Percentiles rank a stretch among this genome's conserved stretches.
Conservation (phyloP, 768 basidiomycete species). For the Rhodotorula kratochvilovae region DNA sequence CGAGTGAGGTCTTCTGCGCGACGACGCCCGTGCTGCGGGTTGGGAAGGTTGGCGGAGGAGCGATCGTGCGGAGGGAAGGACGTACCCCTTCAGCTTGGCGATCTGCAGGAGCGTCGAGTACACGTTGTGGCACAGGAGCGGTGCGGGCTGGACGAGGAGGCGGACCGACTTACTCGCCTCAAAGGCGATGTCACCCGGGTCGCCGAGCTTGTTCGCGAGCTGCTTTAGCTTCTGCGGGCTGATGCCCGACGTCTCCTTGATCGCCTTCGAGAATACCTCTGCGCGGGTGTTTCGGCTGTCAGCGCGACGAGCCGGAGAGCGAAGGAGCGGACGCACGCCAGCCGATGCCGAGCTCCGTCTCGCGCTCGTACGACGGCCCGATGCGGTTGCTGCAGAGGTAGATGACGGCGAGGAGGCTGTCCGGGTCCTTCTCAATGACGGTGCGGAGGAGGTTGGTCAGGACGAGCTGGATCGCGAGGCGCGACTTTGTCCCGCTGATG, state of each 20-base stretch:
- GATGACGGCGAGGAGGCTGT: constrained; percentile 57
- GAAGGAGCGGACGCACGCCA: constrained; percentile 20
- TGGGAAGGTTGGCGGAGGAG: neutral
- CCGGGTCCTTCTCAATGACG: constrained; percentile 62
- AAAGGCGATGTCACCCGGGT: constrained; percentile 71
- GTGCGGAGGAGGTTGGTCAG: constrained; percentile 71
- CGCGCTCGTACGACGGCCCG: constrained; percentile 27
- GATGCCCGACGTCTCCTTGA: constrained; percentile 37
- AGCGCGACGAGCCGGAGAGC: no score
- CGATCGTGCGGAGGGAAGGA: neutral
- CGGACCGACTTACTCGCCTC: constrained; percentile 71
- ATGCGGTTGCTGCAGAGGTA: constrained; percentile 41
- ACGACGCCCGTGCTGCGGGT: constrained; percentile 60
- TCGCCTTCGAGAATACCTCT: constrained; percentile 32
- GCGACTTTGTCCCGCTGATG: constrained; percentile 65
- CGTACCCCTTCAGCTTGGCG: constrained; percentile 50
- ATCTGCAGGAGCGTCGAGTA: constrained; percentile 67
- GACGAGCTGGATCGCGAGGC: constrained; percentile 63
- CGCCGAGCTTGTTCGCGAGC: constrained; percentile 64
- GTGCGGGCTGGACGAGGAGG: constrained; percentile 67
- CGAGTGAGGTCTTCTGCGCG: constrained; percentile 69
- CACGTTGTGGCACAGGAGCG: constrained; percentile 61
- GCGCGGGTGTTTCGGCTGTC: neutral
- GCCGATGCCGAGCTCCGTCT: constrained; percentile 52
- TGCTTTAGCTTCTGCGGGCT: constrained; percentile 55